A percentile compares a stretch with the other conserved stretches of the same genome.
Evolutionary conservation across 2,329 filamentous ascomycete species (phyloP).

Genomic region (Colletotrichum sp.): DNA sequence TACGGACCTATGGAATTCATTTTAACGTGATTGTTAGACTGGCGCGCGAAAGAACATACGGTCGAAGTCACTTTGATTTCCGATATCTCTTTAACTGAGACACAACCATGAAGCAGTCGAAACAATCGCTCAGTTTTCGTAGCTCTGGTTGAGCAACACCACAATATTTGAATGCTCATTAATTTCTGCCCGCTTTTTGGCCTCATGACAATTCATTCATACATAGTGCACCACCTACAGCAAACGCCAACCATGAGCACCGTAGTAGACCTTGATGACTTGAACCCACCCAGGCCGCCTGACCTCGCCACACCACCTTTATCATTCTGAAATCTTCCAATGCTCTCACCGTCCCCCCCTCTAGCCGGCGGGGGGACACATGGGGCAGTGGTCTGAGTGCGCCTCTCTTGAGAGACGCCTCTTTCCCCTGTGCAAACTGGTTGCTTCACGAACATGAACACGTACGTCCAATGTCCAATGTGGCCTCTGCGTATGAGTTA

Average conservation of each 20-base stretch:
- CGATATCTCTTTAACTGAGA: not conserved
- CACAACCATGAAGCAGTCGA: not conserved
- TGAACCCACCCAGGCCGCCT: not conserved
- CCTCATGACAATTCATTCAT: not conserved
- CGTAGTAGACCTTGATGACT: not conserved
- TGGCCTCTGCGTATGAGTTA: not conserved
- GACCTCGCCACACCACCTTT: not conserved
- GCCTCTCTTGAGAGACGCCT: not conserved
- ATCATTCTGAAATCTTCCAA: not conserved
- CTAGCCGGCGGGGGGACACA: not conserved
- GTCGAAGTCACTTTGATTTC: not conserved
- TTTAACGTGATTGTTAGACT: accelerated
- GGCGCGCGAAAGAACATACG: not conserved
- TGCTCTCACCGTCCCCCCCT: not conserved
- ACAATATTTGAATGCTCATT: not conserved
- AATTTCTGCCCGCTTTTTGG: not conserved
- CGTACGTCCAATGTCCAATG: not conserved
- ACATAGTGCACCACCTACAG: not conserved
- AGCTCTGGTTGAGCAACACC: not conserved
- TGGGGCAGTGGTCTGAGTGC: not conserved
- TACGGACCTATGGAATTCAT: accelerated
- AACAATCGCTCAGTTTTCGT: not conserved
- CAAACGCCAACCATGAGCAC: not conserved
- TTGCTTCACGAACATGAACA: not conserved
- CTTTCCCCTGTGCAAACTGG: not conserved